phyloP scores from a whole-genome alignment of 495 filamentous ascomycete genomes.

The Monascus purpureus region DNA sequence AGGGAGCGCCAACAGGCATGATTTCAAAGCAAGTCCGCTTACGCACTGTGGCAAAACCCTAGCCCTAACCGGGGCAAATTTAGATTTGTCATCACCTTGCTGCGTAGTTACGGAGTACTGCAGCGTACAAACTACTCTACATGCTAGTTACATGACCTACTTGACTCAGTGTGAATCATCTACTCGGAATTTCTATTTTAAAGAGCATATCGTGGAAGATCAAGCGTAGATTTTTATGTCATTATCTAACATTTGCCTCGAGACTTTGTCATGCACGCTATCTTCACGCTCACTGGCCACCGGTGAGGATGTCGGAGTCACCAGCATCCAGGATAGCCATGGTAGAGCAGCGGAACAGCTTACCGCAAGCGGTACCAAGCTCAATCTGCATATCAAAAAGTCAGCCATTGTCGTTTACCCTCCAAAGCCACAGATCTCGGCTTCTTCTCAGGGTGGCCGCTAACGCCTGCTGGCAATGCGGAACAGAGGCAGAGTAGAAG shows the following conservation, averaged over 20 bases:
- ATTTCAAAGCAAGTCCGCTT: conserved; percentile 36
- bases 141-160: no score
- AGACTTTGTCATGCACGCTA: conserved; percentile 4
- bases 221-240: conserved; percentile 3
- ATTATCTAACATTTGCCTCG: conserved; percentile 13
- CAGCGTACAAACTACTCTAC: no score
- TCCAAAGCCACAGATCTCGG: conserved; percentile 59
- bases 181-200: no score
- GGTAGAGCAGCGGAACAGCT: conserved; percentile 79
- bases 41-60: conserved; percentile 30
- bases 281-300: conserved; percentile 9
- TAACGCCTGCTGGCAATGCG: conserved; percentile 6
- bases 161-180: no score
- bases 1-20: conserved; percentile 20
- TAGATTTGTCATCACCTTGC: conserved; percentile 9
- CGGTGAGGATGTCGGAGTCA: conserved; percentile 83
- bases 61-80: conserved; percentile 20
- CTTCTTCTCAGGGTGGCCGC: conserved; percentile 66
- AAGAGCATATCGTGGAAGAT: neutral
- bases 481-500: conserved; percentile 6
- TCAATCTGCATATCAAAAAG: conserved; percentile 58
- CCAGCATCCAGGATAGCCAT: conserved; percentile 94
- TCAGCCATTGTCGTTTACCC: conserved; percentile 48
- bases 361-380: conserved; percentile 86
- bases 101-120: neutral